Conservation (phyloP, 1,284 basidiomycete species). For the Earliella scabrosa region DNA sequence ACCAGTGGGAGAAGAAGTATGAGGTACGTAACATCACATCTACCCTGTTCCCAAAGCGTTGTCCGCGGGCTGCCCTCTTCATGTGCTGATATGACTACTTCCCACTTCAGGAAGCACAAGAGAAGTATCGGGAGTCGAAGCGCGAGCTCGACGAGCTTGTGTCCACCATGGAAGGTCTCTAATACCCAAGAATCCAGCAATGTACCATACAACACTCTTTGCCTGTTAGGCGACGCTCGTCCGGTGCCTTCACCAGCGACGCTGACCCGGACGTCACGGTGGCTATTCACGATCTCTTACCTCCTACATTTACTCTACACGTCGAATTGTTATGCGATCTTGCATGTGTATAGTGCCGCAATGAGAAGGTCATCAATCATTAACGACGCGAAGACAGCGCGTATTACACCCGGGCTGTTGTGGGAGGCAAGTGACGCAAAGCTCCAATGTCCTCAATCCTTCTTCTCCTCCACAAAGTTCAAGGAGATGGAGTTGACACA, state of each 20-base stretch:
- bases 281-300: constrained; percentile 20
- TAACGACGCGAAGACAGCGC: no score
- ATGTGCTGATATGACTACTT: neutral
- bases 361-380: constrained; percentile 8
- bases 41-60: no score
- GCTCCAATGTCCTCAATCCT: no score
- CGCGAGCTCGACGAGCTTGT: constrained; percentile 90
- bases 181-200: constrained; percentile 31
- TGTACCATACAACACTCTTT: constrained; percentile 23
- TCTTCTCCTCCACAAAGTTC: constrained; percentile 66
- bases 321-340: constrained; percentile 15
- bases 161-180: constrained; percentile 81
- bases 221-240: constrained; percentile 2
- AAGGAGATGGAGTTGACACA: constrained; percentile 92
- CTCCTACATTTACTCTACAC: constrained; percentile 20
- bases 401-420: no score
- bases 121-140: constrained; percentile 81
- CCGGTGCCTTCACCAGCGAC: neutral
- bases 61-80: no score
- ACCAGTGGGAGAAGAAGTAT: constrained; percentile 94
- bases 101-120: constrained; percentile 69
- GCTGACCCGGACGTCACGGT: constrained; percentile 6
- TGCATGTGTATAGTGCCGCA: constrained; percentile 24
- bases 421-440: no score
- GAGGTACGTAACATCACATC: constrained; percentile 63